A percentile compares a stretch with the other conserved stretches of the same genome.
These are phyloP conservation scores for Paradendryphiella salina DNA, from an alignment of 2,329 filamentous ascomycete species.

Conservation along the genomic window DNA sequence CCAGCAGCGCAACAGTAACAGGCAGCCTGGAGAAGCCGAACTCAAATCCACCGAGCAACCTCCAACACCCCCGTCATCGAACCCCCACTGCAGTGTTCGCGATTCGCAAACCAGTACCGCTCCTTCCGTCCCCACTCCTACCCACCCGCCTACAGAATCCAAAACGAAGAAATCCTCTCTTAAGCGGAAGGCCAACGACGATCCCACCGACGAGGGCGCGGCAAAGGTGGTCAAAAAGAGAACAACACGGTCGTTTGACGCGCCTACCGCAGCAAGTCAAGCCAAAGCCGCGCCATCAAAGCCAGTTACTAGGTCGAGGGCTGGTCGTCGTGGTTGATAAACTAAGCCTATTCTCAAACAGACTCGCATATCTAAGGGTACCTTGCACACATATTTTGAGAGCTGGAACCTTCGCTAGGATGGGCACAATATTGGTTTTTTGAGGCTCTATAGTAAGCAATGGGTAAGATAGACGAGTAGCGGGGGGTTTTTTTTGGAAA, in stretches of 20 bases:
- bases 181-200: constrained; percentile 41
- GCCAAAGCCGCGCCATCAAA: constrained; percentile 27
- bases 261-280: constrained; percentile 45
- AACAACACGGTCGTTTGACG: constrained; percentile 38
- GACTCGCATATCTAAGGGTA: too few species aligned
- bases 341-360: too few species aligned
- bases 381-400: too few species aligned
- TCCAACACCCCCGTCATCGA: constrained; percentile 31
- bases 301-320: constrained; percentile 13
- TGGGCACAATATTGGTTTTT: too few species aligned
- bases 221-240: constrained; percentile 35
- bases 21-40: constrained; percentile 14
- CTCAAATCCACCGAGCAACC: constrained; percentile 12
- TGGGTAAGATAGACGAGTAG: too few species aligned
- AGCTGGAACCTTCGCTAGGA: too few species aligned
- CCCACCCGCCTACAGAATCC: neutral
- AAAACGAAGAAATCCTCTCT: constrained; percentile 22
- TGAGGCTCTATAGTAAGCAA: too few species aligned
- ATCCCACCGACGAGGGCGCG: constrained; percentile 14
- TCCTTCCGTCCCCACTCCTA: constrained; percentile 5
- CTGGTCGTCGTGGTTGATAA: neutral
- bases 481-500: too few species aligned
- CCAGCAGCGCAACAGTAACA: constrained; percentile 29
- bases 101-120: constrained; percentile 8
- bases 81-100: constrained; percentile 22